phyloP scores from a whole-genome alignment of 441 rosid genomes.

The Adansonia rubrostipa region DNA sequence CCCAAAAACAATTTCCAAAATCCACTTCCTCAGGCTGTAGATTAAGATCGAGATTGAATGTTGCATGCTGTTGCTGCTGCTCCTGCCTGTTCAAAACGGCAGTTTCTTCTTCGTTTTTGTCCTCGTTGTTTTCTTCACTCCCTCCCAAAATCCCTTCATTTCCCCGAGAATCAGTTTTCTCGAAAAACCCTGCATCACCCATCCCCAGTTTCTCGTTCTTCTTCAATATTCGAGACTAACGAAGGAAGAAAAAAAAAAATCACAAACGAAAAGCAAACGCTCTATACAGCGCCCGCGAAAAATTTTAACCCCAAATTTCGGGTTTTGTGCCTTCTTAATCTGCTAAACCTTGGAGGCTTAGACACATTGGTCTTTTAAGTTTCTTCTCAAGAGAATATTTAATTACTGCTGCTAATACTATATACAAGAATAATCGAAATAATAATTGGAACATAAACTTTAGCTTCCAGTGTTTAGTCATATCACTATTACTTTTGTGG shows the following conservation, averaged over 20 bases:
- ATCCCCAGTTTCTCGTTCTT: constrained; percentile 3
- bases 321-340: constrained; percentile 14
- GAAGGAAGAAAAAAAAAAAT: neutral
- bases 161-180: constrained; percentile 19
- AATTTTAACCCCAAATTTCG: constrained; percentile 22
- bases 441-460: neutral
- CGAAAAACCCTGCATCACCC: constrained; percentile 19
- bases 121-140: neutral
- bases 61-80: neutral
- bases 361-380: neutral
- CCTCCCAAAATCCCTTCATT: constrained; percentile 7
- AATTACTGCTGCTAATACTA: neutral
- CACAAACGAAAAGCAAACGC: neutral
- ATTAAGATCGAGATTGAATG: constrained; percentile 30
- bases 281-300: constrained; percentile 9
- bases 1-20: neutral
- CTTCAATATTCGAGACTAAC: neutral
- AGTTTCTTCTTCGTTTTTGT: neutral
- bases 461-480: no score
- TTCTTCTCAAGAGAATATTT: neutral
- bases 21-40: constrained; percentile 13
- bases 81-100: neutral
- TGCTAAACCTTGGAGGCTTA: neutral
- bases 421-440: neutral
- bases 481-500: neutral